A percentile compares a stretch with the other conserved stretches of the same genome.
phyloP scores from a whole-genome alignment of 1,139 yeast genomes.

The Lodderomyces theae region DNA sequence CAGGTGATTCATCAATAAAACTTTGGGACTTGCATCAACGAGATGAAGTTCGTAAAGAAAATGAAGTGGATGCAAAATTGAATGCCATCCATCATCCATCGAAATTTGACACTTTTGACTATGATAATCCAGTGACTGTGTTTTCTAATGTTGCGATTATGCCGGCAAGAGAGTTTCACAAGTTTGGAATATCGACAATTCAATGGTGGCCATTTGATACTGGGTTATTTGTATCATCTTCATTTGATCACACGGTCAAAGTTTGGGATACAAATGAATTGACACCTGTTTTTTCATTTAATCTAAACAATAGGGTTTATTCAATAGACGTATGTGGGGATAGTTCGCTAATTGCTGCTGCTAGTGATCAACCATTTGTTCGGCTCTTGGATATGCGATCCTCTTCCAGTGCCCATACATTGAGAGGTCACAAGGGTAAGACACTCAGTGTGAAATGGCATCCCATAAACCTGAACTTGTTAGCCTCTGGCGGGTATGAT shows the following conservation, averaged over 20 bases:
- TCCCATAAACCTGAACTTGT: conserved; percentile 56
- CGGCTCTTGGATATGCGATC: conserved; percentile 71
- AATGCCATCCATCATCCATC: conserved; percentile 7
- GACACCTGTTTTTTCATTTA: conserved; percentile 63
- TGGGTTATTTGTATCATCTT: conserved; percentile 80
- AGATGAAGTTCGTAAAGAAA: conserved; percentile 14
- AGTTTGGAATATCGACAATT: conserved; percentile 69
- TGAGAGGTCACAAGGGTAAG: conserved; percentile 62
- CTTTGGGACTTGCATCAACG: conserved; percentile 50
- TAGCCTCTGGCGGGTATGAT: conserved; percentile 77
- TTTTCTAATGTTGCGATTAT: conserved; percentile 36
- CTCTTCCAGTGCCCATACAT: conserved; percentile 66
- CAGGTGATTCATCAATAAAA: conserved; percentile 71
- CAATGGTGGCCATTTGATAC: conserved; percentile 91
- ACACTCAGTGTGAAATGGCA: conserved; percentile 75
- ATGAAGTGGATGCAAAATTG: conserved; percentile 15
- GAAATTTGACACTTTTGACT: conserved; percentile 21
- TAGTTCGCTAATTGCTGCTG: conserved; percentile 66
- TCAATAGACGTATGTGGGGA: conserved; percentile 47
- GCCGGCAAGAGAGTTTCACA: conserved; percentile 59
- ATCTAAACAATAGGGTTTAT: conserved; percentile 50
- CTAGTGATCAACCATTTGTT: conserved; percentile 67
- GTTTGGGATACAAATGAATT: conserved; percentile 78
- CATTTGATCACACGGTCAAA: conserved; percentile 74
- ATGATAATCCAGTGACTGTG: conserved; percentile 27